These are phyloP conservation scores for Magnaporthiopsis poae DNA, from an alignment of 2,329 filamentous ascomycete species.

Conservation along the genomic window DNA sequence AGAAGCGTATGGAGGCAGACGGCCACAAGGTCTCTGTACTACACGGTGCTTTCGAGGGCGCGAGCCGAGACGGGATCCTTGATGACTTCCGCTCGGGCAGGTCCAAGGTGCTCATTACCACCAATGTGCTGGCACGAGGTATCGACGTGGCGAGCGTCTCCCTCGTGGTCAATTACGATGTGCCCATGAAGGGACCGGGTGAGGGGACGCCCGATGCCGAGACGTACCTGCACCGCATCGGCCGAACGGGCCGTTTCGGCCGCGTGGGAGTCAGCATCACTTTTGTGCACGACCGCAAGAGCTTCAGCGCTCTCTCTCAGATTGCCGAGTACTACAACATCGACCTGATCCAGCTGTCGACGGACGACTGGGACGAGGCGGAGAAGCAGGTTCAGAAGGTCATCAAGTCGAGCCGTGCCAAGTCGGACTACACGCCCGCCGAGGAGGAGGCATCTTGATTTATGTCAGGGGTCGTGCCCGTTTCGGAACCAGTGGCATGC, in stretches of 20 bases:
- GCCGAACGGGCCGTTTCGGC: conserved; percentile 90
- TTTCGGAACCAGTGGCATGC: neutral
- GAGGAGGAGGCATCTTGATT: neutral
- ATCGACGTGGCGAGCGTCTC: conserved; percentile 88
- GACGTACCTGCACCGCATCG: conserved; percentile 96
- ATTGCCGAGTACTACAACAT: conserved; percentile 76
- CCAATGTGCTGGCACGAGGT: conserved; percentile 89
- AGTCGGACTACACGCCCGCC: conserved; percentile 30
- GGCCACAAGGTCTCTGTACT: conserved; percentile 87
- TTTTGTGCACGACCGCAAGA: conserved; percentile 79
- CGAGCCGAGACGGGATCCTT: conserved; percentile 72
- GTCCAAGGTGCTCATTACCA: conserved; percentile 94
- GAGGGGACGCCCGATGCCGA: conserved; percentile 82
- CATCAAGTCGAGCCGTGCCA: conserved; percentile 60
- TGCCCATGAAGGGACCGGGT: conserved; percentile 62
- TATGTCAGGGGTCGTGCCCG: neutral
- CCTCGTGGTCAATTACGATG: conserved; percentile 97
- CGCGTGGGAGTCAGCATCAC: conserved; percentile 92
- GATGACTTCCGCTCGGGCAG: conserved; percentile 76
- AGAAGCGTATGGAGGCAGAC: conserved; percentile 74
- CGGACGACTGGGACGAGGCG: conserved; percentile 81
- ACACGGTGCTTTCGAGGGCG: conserved; percentile 78
- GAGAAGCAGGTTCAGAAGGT: conserved; percentile 73
- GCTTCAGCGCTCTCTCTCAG: conserved; percentile 67
- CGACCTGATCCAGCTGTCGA: conserved; percentile 69